Base-by-base conservation (phyloP, 2,329 filamentous ascomycete genomes). In the Diplodia corticola region DNA sequence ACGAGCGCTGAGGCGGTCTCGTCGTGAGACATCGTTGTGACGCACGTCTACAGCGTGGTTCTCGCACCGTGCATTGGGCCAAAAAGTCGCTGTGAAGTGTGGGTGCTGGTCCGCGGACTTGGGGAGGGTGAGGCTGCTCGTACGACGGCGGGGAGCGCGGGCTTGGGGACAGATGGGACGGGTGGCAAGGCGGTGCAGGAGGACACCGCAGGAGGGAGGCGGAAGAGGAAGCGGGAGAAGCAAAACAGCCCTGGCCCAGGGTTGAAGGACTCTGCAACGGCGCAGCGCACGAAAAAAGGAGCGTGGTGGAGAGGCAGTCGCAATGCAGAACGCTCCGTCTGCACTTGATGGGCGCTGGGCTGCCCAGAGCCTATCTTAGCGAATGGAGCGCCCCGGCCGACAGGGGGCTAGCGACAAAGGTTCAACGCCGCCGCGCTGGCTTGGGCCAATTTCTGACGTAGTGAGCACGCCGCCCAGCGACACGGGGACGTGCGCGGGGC, bases 1-100 rank as follows among this genome's bases (percentile, higher is more conserved):
- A 77, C 73, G 67, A 80, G 72, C 54, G 76, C 77, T 50, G 70
- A 61, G 55, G 77, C 75, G 28, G 77, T 77, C 69, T 79, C 74
- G 70, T 71, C 71, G 70, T 77, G 46, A 63, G 70, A 66, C 73
- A 75, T 74, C 54, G 69, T 66, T 53, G 24, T 54, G 63, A 65
- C 53, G 64, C 63, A 66, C 70, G 75, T 76, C 50, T 74, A 70
- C 71, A 69, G 67, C 68, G 67, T 60, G 65, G 59, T 54, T 69
- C 63, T 68, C 69, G 40, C 63, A 66, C 46, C 55, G 59, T 53
- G 48, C 59, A 66, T 66, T 66, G 64, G 64, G 63, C 63, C 63
- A 59, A 46, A 28, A 28, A 17, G 53, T 65, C 20, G 63, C 26
- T 35, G 30, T 33, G 44, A 51, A 51, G 24, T 46, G 24, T 53